phyloP scores from a whole-genome alignment of 1,139 yeast genomes.

The Hyphopichia burtonii region DNA sequence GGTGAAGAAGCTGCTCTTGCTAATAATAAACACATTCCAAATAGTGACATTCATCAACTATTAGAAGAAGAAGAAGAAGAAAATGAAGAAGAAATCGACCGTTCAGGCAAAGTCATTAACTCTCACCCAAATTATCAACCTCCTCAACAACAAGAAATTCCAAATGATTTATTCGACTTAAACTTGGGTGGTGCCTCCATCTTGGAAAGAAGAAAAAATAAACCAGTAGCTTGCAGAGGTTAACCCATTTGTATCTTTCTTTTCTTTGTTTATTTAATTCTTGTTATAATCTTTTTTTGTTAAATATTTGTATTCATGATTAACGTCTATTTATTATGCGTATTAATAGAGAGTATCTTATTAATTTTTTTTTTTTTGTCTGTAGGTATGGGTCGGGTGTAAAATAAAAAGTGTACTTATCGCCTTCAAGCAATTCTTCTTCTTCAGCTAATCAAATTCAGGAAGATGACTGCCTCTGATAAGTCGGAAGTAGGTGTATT shows the following conservation, averaged over 20 bases:
- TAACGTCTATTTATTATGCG: background rate
- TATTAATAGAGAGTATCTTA: background rate
- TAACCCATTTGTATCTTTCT: background rate
- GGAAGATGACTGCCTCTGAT: too few relatives aligned
- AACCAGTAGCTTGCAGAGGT: slow-evolving; percentile 12
- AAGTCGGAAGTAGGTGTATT: too few relatives aligned
- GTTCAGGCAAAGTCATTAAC: slow-evolving; percentile 10
- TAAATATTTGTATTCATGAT: background rate
- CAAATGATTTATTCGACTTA: slow-evolving; percentile 57
- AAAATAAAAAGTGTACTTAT: too few relatives aligned
- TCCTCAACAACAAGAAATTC: slow-evolving; percentile 15
- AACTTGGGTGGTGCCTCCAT: slow-evolving; percentile 78
- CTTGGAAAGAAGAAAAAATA: slow-evolving; percentile 66
- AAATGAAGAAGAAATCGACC: slow-evolving; percentile 23
- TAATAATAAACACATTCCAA: slow-evolving; percentile 20
- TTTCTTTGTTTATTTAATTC: background rate
- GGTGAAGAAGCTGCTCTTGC: slow-evolving; percentile 76
- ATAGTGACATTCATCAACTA: slow-evolving; percentile 23
- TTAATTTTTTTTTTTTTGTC: background rate
- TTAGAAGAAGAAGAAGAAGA: slow-evolving; percentile 43
- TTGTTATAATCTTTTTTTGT: background rate
- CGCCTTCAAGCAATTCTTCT: too few relatives aligned
- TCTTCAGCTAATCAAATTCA: too few relatives aligned
- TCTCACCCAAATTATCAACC: slow-evolving; percentile 16
- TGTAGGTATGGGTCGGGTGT: background rate